Conservation (phyloP, 176 grass and related monocot genomes). For the Metroxylon sagu region DNA sequence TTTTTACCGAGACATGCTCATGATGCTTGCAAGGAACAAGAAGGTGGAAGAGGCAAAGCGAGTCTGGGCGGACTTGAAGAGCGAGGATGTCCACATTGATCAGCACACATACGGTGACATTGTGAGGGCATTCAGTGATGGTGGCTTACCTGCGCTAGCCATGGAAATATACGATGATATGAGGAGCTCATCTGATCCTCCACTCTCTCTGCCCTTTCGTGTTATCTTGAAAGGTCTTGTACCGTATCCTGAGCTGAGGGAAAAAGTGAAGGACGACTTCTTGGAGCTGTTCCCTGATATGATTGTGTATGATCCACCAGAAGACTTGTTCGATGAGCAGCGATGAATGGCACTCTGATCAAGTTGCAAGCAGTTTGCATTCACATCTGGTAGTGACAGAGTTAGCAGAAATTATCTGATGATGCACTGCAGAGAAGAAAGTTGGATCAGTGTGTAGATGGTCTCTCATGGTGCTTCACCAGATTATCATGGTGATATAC, state of each 20-base stretch:
- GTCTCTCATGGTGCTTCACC: too few relatives aligned
- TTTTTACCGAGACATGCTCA: constrained; percentile 76
- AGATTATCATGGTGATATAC: too few relatives aligned
- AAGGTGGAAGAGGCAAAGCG: constrained; percentile 49
- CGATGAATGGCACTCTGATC: too few relatives aligned
- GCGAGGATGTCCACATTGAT: constrained; percentile 64
- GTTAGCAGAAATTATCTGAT: too few relatives aligned
- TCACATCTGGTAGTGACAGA: too few relatives aligned
- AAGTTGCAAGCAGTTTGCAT: too few relatives aligned
- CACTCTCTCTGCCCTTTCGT: constrained; percentile 68
- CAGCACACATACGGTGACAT: constrained; percentile 74
- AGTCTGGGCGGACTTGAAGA: constrained; percentile 66
- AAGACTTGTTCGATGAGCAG: constrained; percentile 38
- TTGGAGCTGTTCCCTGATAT: constrained; percentile 75
- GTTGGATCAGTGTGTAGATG: too few relatives aligned
- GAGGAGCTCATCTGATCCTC: constrained; percentile 66
- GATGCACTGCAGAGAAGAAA: too few relatives aligned
- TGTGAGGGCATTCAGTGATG: constrained; percentile 53
- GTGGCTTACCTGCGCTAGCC: constrained; percentile 47
- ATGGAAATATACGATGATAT: constrained; percentile 87
- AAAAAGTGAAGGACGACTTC: constrained; percentile 85
- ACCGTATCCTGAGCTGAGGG: constrained; percentile 62
- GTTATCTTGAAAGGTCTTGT: constrained; percentile 84
- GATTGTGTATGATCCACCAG: constrained; percentile 81
- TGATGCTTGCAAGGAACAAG: constrained; percentile 80